phyloP scores from a whole-genome alignment of 2,329 filamentous ascomycete genomes.

The Aspergillus carbonarius region DNA sequence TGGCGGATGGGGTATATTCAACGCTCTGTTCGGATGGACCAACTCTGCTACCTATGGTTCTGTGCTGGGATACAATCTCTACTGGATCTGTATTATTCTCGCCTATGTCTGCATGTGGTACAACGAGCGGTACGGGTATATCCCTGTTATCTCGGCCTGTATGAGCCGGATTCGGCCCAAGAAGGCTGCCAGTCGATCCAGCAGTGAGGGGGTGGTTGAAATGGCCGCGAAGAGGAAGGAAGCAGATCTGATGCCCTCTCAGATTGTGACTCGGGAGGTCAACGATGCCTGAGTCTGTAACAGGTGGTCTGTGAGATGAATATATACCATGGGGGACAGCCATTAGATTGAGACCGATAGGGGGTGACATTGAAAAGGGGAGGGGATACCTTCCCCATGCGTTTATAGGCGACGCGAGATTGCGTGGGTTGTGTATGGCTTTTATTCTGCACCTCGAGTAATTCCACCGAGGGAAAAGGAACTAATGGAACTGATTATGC shows the following conservation, averaged over 20 bases:
- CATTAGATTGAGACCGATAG: neutral
- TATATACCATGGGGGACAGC: too few species aligned
- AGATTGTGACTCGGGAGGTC: neutral
- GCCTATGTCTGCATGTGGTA: neutral
- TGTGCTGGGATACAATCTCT: constrained; percentile 81
- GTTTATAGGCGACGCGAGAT: neutral
- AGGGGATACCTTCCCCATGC: neutral
- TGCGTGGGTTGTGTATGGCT: neutral
- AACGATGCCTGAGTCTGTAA: neutral
- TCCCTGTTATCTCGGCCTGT: neutral
- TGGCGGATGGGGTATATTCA: constrained; percentile 83
- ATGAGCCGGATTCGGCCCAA: neutral
- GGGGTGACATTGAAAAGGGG: neutral
- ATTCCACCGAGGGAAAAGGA: neutral
- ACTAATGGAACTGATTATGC: neutral
- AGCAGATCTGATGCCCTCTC: neutral
- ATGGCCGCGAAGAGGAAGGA: neutral
- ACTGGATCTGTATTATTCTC: constrained; percentile 56
- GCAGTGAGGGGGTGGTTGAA: neutral
- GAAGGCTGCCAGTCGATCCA: neutral
- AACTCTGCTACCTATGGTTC: constrained; percentile 87
- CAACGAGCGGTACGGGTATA: neutral
- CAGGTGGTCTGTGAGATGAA: too few species aligned
- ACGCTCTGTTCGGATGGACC: constrained; percentile 79
- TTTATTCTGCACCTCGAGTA: neutral